Evolutionary conservation across 2,329 filamentous ascomycete species (phyloP), one percentile per base, ranked within the genome.

Genomic region (Thelonectria discophora): DNA sequence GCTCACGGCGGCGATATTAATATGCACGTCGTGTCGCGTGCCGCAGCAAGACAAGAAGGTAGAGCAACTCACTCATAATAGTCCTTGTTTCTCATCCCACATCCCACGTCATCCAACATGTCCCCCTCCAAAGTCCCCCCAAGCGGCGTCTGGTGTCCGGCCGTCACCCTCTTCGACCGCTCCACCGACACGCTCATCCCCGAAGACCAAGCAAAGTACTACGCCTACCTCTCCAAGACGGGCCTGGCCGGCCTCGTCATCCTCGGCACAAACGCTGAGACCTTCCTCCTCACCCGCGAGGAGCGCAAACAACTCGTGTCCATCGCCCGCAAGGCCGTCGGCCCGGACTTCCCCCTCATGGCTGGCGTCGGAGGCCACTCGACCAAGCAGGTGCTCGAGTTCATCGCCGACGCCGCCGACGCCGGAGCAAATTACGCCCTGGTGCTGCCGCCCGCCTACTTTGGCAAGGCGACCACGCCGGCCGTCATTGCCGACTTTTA

Each of bases 281-380:
- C 84, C 10, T 85, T 86, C 69, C 78, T 86, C 40, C 65, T 86
- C 34, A 87, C 85, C 3, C 84, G 84, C 27, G 82, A 86, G 63
- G 86, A 89, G 74, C 82, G 86, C 58, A 78, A 78, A 55, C 76
- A 79, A 30, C 80, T 90, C 2, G 78, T 91, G n/a, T 72, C 77
- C 30, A 78, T 83, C 5, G 88, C 88, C 76, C 87, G 93, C 55
- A 90, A 91, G 72, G 87, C 87, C 60, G 90, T 96, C 42, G 94
- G 93, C 0, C 91, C 92, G 0, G 89, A 94, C 74, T 97, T 93
- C 76, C 93, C 94, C 27, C 84, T 97, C 65, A 93, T 95, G 82
- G 93, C 53, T 78, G 88, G 88, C 21, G 85, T 88, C 5, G 83
- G 86, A 21, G 87, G 84, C 2, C 88, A 90, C 73, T 88, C 86